Evolutionary conservation across 768 basidiomycete species (phyloP).

Genomic region (Collybiopsis luxurians): DNA sequence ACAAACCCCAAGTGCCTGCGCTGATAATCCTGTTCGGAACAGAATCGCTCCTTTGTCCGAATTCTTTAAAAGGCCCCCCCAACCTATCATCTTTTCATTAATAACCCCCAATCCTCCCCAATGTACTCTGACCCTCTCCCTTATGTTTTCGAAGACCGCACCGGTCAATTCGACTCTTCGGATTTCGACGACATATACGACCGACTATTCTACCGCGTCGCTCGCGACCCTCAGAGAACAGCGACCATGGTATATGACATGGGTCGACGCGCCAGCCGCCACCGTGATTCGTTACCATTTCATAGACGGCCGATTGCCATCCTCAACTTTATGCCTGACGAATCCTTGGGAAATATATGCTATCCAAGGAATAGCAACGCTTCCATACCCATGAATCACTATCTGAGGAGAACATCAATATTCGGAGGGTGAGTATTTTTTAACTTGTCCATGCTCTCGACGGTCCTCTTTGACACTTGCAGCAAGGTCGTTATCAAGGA

Average conservation of each 20-base stretch:
- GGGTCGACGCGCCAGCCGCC: conserved; percentile 59
- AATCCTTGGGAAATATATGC: conserved; percentile 57
- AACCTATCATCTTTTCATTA: background rate
- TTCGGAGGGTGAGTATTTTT: conserved; percentile 57
- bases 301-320: conserved; percentile 51
- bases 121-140: conserved; percentile 33
- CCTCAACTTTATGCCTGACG: conserved; percentile 58
- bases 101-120: background rate
- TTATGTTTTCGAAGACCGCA: conserved; percentile 67
- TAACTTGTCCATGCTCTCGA: background rate
- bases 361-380: conserved; percentile 39
- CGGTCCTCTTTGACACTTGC: too few species aligned
- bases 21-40: background rate
- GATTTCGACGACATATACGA: conserved; percentile 83
- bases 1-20: conserved; percentile 2
- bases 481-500: conserved; percentile 69
- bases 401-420: conserved; percentile 59
- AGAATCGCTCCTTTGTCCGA: background rate
- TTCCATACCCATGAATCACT: conserved; percentile 59
- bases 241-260: conserved; percentile 62
- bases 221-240: conserved; percentile 40
- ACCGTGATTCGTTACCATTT: conserved; percentile 52
- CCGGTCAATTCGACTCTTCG: conserved; percentile 48
- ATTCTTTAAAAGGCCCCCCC: conserved; percentile 1
- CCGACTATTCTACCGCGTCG: conserved; percentile 65